Base-by-base conservation (phyloP, 73 alveolate genomes). In the Paramecium sonneborni region DNA sequence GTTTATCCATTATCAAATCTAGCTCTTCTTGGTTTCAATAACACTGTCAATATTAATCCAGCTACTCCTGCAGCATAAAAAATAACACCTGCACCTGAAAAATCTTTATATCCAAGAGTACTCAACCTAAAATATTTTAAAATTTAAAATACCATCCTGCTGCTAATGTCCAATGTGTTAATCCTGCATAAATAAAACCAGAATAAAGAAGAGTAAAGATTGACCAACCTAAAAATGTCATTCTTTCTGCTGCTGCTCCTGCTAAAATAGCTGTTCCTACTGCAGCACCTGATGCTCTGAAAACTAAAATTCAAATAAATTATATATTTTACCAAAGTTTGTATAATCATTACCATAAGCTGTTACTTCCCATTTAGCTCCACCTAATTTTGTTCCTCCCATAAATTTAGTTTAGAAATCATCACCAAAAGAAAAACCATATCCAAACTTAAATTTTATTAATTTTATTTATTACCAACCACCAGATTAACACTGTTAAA, bases 201-300 rank as follows among this genome's bases (percentile, higher is more conserved):
- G 90, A 79, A 44, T 79, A 79, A 9, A 79, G 10, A 0, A 46
- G 28, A 12, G 74, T 3, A 20, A 79, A 62, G 43, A 79, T 79
- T 8, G 76, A 39, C 90, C 90, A 79, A 24, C 48, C 90, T 10
- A 79, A 43, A 23, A 79, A 79, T 79, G 90, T 79, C 90, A 79
- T 79, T 41, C 90, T 32, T 79, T 79, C 90, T 20, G 90, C 90
- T 12, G 90, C 72, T 20, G 76, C 90, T 79, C 74, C 90, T 79
- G 90, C 69, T 14, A 79, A 26, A 12, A 79, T 44, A 1, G 76
- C 72, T 10, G 72, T 41, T 43, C 76, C 90, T 3, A 79, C 55
- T 12, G 74, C 76, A 3, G 90, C 90, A 39, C 90, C 90, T 21
- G 76, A 23, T 30, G 55, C 90, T 79, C 90, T 3, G 44, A 79